Base-by-base conservation (phyloP, 768 basidiomycete genomes). In the Clavaria fumosa region DNA sequence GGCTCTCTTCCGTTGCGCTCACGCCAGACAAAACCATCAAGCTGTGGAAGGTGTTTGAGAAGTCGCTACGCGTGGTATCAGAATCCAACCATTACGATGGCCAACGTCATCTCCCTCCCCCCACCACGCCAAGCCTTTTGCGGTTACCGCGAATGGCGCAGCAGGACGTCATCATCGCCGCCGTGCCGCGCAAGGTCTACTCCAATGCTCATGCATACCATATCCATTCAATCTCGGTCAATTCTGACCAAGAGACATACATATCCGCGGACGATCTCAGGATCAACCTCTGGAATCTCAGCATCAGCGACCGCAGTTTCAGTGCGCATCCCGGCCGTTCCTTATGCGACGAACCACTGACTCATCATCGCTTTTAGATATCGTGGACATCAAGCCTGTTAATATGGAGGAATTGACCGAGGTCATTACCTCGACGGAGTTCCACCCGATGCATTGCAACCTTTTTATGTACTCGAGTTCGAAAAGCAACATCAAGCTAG, bases 351-450 rank as follows among this genome's bases (percentile, higher is more conserved):
- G 28, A 21, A 30, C 21, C n/a, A 10, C 30, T 30, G 15, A 18
- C 31, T 26, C 17, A 38, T 45, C 27, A 23, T 23, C n/a, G 17
- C 17, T 9, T 7, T 20, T 21, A 99, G 95, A 99, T 61, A 97
- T 99, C 52, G 91, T 99, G 45, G 95, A 99, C 59, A 97, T 99
- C 73, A 99, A 99, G 56, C 95, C 95, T 2, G 77, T 88, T 51
- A 99, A 99, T 60, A 99, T 99, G 95, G 95, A 99, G 55, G 95
- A 99, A 58, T 69, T 99, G 38, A 97, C 95, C 11, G 95, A 99
- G 57, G 95, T 99, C 54, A 97, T 99, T 58, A 99, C 95, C n/a
- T 88, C 93, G 7, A 89, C 95, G 34, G 95, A 99, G 61, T 97
- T 99, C 61, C 95, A 97, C 55, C 95, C 95, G 22, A 71, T 75